Conservation (phyloP, 805 yeast genomes). For the Middelhovenomyces tepae region DNA sequence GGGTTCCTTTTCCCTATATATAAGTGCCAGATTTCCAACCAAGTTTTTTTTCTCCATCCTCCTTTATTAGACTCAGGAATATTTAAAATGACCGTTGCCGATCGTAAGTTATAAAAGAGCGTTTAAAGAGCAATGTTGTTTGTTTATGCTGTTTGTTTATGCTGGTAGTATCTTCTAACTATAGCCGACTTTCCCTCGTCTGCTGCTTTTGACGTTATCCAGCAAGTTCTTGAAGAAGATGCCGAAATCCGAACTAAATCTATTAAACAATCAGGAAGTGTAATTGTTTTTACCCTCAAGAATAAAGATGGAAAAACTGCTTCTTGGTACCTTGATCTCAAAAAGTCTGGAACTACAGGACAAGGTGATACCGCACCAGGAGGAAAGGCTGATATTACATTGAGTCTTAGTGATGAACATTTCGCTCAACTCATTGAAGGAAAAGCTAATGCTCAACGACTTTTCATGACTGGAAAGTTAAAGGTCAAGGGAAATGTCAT, state of each 20-base stretch:
- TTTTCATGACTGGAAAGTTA: slow-evolving; percentile 76
- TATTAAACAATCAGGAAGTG: slow-evolving; percentile 45
- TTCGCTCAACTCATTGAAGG: slow-evolving; percentile 65
- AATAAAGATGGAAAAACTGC: slow-evolving; percentile 50
- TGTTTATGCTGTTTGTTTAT: no score
- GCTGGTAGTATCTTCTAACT: no score
- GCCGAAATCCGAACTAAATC: slow-evolving; percentile 25
- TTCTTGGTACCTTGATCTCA: slow-evolving; percentile 63
- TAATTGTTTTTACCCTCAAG: slow-evolving; percentile 58
- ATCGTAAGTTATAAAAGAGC: no score
- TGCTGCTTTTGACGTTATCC: slow-evolving; percentile 30
- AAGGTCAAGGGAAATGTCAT: slow-evolving; percentile 84
- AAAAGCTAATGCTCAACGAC: slow-evolving; percentile 75
- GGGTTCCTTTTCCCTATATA: no score
- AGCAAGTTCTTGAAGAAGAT: slow-evolving; percentile 23
- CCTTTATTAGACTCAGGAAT: no score
- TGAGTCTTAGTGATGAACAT: slow-evolving; percentile 57
- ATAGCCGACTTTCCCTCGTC: slow-evolving; percentile 31
- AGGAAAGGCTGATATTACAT: slow-evolving; percentile 49
- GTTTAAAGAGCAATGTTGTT: no score
- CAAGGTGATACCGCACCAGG: slow-evolving; percentile 34
- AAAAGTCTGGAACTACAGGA: slow-evolving; percentile 46
- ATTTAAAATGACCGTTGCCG: no score
- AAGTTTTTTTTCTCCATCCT: no score
- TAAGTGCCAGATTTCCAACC: no score